Conservation (phyloP, 169 alveolate species). For the Prorocentrum cordatum region DNA sequence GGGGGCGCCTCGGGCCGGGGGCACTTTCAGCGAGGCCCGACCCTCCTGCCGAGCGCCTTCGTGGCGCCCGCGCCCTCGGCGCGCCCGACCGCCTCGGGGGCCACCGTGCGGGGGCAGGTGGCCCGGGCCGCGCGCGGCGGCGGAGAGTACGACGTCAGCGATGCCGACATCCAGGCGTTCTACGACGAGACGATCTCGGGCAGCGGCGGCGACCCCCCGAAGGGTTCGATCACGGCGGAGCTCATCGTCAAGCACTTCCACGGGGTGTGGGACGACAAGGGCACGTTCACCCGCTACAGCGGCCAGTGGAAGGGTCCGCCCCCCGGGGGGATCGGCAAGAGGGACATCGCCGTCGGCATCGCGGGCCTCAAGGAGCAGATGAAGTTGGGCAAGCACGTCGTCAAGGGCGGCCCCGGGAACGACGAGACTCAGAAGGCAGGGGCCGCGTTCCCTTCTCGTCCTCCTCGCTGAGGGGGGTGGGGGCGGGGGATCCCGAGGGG, state of each 20-base stretch:
- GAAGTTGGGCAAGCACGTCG: no score
- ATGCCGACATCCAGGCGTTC: slow-evolving; percentile 43
- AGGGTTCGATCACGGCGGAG: slow-evolving; percentile 43
- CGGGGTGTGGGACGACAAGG: slow-evolving; percentile 37
- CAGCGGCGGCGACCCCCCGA: slow-evolving; percentile 39
- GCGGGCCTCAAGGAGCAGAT: slow-evolving; percentile 11
- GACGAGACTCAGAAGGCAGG: no score
- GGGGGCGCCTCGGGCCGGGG: no score
- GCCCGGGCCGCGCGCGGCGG: slow-evolving; percentile 24
- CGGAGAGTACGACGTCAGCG: slow-evolving; percentile 55
- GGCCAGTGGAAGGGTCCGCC: slow-evolving; percentile 62
- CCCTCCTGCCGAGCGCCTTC: no score
- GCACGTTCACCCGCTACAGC: slow-evolving; percentile 59
- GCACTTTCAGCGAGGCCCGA: no score
- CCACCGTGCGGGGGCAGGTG: no score
- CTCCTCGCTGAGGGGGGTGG: no score
- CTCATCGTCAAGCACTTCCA: slow-evolving; percentile 39
- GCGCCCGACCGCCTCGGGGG: no score
- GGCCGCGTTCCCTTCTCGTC: no score
- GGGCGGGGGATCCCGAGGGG: no score
- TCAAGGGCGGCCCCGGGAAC: no score
- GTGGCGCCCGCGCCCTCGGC: no score
- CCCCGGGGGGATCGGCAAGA: slow-evolving; percentile 55
- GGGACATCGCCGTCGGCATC: slow-evolving; percentile 58
- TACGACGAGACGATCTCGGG: slow-evolving; percentile 17